Percentiles rank a stretch among this genome's conserved stretches.
phyloP scores from a whole-genome alignment of 2,329 filamentous ascomycete species.

The Epichloe hybrida region DNA sequence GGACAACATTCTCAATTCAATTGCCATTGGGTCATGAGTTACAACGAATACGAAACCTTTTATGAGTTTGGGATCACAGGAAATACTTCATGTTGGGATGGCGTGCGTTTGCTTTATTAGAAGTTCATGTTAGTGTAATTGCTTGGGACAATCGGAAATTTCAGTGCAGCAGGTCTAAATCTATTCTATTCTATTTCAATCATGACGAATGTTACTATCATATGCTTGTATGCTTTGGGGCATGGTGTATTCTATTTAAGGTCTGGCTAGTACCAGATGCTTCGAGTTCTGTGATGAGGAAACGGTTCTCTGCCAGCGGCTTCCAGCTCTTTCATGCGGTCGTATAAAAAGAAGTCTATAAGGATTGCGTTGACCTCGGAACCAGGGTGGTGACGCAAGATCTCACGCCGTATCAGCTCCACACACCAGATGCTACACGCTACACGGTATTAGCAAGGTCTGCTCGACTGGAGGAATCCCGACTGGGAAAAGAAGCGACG shows the following conservation, averaged over 20 bases:
- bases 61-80: constrained; percentile 7
- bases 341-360: constrained; percentile 96
- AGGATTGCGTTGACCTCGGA: constrained; percentile 71
- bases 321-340: constrained; percentile 81
- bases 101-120: not conserved
- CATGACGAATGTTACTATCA: not conserved
- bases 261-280: constrained; percentile 70
- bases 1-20: constrained; percentile 49
- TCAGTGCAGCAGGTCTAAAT: not conserved
- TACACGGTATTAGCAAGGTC: constrained; percentile 15
- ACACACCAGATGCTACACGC: constrained; percentile 94
- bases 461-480: not conserved
- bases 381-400: constrained; percentile 57
- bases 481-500: constrained; percentile 8
- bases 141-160: not conserved
- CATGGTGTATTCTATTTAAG: not conserved
- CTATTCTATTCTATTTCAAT: not conserved
- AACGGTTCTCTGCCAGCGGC: constrained; percentile 38
- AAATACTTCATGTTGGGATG: constrained; percentile 6
- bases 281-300: constrained; percentile 79
- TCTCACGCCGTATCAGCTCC: constrained; percentile 74
- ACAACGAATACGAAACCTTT: not conserved
- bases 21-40: constrained; percentile 24
- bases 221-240: not conserved
- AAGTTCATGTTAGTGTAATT: not conserved